Conservation (phyloP, 1,139 yeast species). For the Taphrina pruni region DNA sequence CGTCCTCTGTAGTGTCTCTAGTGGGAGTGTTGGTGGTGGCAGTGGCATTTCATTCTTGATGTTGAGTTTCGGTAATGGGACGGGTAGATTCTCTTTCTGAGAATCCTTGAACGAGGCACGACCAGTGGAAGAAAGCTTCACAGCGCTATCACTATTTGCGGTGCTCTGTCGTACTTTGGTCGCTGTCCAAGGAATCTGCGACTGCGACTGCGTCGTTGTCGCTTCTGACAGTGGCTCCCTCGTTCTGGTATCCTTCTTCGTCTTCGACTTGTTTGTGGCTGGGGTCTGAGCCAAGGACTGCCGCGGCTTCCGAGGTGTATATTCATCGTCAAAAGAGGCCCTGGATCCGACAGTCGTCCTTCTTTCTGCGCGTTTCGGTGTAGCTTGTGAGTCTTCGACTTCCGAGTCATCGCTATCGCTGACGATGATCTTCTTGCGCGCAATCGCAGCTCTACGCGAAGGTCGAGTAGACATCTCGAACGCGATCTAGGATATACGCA, state of each 20-base stretch:
- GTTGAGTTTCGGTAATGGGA: not conserved
- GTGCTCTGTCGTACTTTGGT: not conserved
- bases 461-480: constrained; percentile 14
- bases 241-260: not conserved
- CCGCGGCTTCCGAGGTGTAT: constrained; percentile 19
- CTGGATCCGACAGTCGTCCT: constrained; percentile 21
- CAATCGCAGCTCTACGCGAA: constrained; percentile 11
- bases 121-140: not conserved
- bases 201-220: not conserved
- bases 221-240: constrained; percentile 21
- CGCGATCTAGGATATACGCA: too few species aligned
- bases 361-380: constrained; percentile 5
- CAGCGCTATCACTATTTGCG: not conserved
- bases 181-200: constrained; percentile 6
- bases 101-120: not conserved
- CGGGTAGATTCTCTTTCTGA: constrained; percentile 16
- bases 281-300: constrained; percentile 17
- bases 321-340: constrained; percentile 28
- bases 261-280: not conserved
- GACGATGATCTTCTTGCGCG: constrained; percentile 12
- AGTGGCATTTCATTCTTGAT: constrained; percentile 3
- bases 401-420: constrained; percentile 31
- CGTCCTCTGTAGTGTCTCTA: constrained; percentile 5
- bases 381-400: constrained; percentile 10
- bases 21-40: constrained; percentile 26